Conservation (phyloP, 768 basidiomycete species). For the Rhizopogon vinicolor region DNA sequence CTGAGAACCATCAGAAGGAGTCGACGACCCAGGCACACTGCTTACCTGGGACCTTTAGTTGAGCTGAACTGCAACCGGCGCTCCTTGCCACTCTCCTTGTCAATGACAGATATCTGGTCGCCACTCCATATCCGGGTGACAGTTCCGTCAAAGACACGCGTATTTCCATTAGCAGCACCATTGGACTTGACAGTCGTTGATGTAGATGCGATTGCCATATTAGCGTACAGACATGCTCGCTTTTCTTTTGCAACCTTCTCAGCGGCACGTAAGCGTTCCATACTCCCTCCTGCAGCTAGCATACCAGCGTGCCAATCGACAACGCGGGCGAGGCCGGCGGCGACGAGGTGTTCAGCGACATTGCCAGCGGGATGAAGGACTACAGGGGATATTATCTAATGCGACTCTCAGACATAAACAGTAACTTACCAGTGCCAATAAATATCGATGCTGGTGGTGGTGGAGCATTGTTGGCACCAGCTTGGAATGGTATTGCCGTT, state of each 20-base stretch:
- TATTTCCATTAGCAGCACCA: slow-evolving; percentile 38
- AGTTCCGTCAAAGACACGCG: slow-evolving; percentile 68
- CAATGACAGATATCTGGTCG: slow-evolving; percentile 81
- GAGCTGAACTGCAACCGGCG: slow-evolving; percentile 85
- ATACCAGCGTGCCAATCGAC: slow-evolving; percentile 99
- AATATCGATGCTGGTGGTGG: slow-evolving; percentile 77
- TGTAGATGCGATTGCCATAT: slow-evolving; percentile 33
- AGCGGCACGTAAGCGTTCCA: slow-evolving; percentile 83
- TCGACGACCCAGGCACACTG: slow-evolving; percentile 1
- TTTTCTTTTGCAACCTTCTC: slow-evolving; percentile 80
- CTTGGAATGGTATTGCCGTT: slow-evolving; percentile 77
- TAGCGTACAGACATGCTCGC: slow-evolving; percentile 65
- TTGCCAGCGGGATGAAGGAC: slow-evolving; percentile 92
- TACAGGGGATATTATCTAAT: slow-evolving; percentile 18
- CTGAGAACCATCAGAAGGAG: slow-evolving; percentile 32
- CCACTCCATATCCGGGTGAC: slow-evolving; percentile 90
- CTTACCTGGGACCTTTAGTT: slow-evolving; percentile 77
- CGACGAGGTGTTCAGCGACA: slow-evolving; percentile 85
- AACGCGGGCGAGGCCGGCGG: slow-evolving; percentile 81
- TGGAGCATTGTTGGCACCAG: slow-evolving; percentile 40
- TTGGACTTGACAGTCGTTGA: slow-evolving; percentile 40
- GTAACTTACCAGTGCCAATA: slow-evolving; percentile 71
- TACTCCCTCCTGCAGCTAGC: slow-evolving; percentile 76
- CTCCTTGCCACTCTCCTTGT: slow-evolving; percentile 71
- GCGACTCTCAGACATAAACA: neutral